These are phyloP conservation scores for Marasmius fiardii DNA, from an alignment of 1,284 basidiomycete species.

Conservation along the genomic window DNA sequence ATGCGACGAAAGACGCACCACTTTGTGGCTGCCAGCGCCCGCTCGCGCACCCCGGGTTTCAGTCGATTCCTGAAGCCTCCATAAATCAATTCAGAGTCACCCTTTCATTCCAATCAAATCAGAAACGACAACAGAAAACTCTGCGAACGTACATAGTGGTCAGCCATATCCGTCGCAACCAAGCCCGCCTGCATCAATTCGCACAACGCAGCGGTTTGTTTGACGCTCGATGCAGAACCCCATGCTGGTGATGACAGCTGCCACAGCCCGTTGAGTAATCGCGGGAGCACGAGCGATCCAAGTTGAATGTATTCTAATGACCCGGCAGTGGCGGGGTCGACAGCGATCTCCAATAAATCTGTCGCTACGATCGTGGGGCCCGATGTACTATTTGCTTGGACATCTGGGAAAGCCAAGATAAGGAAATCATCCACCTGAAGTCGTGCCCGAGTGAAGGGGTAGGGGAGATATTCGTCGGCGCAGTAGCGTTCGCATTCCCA, in stretches of 20 bases:
- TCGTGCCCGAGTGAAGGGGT: constrained; percentile 14
- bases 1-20: constrained; percentile 17
- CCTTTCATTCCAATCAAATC: constrained; percentile 5
- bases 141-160: constrained; percentile 13
- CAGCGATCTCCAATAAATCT: neutral
- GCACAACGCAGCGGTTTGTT: constrained; percentile 40
- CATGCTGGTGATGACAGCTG: constrained; percentile 48
- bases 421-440: constrained; percentile 14
- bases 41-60: neutral
- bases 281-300: constrained; percentile 24
- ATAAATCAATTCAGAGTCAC: constrained; percentile 16
- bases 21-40: constrained; percentile 15
- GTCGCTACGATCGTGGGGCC: neutral
- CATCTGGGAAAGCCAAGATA: neutral
- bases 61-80: constrained; percentile 13
- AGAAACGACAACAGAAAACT: neutral
- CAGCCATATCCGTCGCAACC: constrained; percentile 15
- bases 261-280: constrained; percentile 48
- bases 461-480: constrained; percentile 2
- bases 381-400: neutral
- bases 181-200: constrained; percentile 39
- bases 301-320: constrained; percentile 3
- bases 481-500: constrained; percentile 13
- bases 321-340: neutral
- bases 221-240: constrained; percentile 40